Evolutionary conservation across 495 filamentous ascomycete species (phyloP), one percentile per base, ranked within the genome.

Genomic region (Hypoxylon lienhwacheense): DNA sequence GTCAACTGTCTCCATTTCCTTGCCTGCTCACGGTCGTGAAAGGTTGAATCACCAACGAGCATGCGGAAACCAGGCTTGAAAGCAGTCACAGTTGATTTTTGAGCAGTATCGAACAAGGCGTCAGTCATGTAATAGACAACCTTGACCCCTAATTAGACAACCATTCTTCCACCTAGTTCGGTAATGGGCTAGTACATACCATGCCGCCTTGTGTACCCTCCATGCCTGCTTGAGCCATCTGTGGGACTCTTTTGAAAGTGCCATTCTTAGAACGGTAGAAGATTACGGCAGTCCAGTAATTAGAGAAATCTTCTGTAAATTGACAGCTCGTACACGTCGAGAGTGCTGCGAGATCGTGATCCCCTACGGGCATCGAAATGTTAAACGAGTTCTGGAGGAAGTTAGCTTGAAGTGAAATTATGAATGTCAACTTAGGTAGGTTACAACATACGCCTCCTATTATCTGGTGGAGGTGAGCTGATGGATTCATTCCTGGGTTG

Each of bases 401-500:
- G 19, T 58, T 28, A 66, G 47, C 22, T 11, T 24, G n/a, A 5
- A 36, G 7, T 5, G 19, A 1, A 14, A 12, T 4, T 17, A 4
- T 32, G 5, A 31, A 12, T 22, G 1, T 7, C 2, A 16, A 37
- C 10, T 5, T 8, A 78, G 26, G 64, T 66, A 47, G 79, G 70
- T 73, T 70, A 58, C 80, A 84, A 15, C 77, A 75, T 70, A 81
- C 85, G 37, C 75, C 70, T 64, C 71, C 73, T 12, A 76, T 70
- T 17, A 75, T 67, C 39, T 75, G 73, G 20, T 75, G 73, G 42
- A 75, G 67, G 67, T 75, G 73, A 2, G 70, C 67, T 12, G 70
- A 71, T 16, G 70, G 71, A 15, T 58, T 59, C 36, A 61, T 21
- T 14, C 72, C 70, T 4, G 70, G 69, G 26, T 68, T 71, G 44